Evolutionary conservation across 345 rosid species (phyloP).

Genomic region (Citrus hindsii): DNA sequence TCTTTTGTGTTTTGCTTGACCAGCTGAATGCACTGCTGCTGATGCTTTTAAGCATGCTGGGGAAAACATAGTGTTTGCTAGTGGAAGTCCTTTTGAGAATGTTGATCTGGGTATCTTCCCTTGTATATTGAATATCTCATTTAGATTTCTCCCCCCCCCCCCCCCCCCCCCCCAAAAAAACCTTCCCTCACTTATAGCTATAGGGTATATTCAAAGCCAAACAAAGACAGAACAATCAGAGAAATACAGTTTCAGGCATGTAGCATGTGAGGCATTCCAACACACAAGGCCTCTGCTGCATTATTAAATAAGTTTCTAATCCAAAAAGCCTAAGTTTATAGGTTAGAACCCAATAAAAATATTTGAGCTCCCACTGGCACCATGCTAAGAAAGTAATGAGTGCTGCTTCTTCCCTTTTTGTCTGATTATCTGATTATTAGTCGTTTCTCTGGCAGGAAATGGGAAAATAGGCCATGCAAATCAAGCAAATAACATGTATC

Average conservation of each 20-base stretch:
- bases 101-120: conserved; percentile 64
- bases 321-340: background rate
- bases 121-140: conserved; percentile 6
- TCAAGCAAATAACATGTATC: conserved; percentile 99
- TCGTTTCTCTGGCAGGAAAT: conserved; percentile 51
- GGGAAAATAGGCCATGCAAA: conserved; percentile 89
- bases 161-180: background rate
- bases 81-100: conserved; percentile 97
- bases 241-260: background rate
- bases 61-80: conserved; percentile 84
- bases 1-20: conserved; percentile 19
- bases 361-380: background rate
- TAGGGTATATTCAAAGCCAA: background rate
- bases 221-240: background rate
- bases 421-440: background rate
- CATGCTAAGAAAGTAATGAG: background rate
- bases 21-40: conserved; percentile 96
- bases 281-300: background rate
- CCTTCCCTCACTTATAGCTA: background rate
- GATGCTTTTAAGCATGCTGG: conserved; percentile 96
- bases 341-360: background rate
- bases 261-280: background rate
- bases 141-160: background rate
- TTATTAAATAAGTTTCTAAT: background rate
- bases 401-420: background rate